Evolutionary conservation across 1,139 yeast species (phyloP), one percentile per base, ranked within the genome.

Genomic region (Taphrina pruni): DNA sequence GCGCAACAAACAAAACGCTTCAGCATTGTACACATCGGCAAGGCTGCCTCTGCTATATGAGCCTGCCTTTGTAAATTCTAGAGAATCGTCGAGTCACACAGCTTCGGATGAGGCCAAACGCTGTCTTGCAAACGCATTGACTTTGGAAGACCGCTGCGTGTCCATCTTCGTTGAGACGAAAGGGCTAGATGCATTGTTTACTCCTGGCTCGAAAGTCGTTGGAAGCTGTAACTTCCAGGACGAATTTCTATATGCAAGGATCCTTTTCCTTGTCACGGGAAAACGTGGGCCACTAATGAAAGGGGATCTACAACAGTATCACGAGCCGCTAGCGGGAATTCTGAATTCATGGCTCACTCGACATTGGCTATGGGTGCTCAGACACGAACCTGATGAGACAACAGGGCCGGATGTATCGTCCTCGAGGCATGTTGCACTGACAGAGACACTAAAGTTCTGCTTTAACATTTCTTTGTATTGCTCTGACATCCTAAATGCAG

Each of bases 211-310:
- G 6, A 17, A 6, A 6, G n/a, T 14, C 21, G 3, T 54, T n/a
- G 58, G 26, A 12, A 35, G 12, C 14, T 54, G 58, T 20, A 38
- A 11, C 26, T 36, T 55, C 14, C 71, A 71, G 36, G 71, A 70
- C 35, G 72, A 72, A 36, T 69, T 71, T 56, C 62, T 72, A 17
- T 51, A 65, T n/a, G 65, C 73, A 35, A 61, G 73, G n/a, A 72
- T 72, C 12, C 21, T 72, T 21, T 72, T 72, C 52, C 64, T 72
- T 39, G 67, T 71, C 36, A 71, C 73, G 9, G 68, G 69, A 7
- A 69, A 64, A n/a, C 61, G 46, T n/a, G 64, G 69, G 7, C 26
- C 45, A 6, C 61, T 55, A 6, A 43, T 64, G 21, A 38, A 32
- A 41, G 43, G 38, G 11, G 57, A 46, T 11, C 46, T 64, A 38